Evolutionary conservation across 495 filamentous ascomycete genomes (phyloP).

Genomic region (Clohesyomyces aquaticus): DNA sequence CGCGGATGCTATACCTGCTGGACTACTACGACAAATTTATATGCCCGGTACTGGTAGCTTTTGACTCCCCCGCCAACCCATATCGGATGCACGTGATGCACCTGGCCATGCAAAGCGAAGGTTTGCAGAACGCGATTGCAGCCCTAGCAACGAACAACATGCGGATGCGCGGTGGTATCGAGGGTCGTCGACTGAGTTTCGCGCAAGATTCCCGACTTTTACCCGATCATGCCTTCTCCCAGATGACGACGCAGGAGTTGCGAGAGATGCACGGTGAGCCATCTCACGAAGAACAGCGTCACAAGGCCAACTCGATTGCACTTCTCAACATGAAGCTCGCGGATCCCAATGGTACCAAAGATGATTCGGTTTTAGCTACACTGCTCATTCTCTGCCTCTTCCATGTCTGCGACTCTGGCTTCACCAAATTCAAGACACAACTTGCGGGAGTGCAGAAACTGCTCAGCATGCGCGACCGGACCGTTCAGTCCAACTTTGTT

Average conservation of each 20-base stretch:
- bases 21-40: slow-evolving; percentile 87
- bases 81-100: slow-evolving; percentile 83
- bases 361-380: slow-evolving; percentile 88
- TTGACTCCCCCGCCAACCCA: slow-evolving; percentile 82
- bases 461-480: slow-evolving; percentile 74
- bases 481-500: slow-evolving; percentile 65
- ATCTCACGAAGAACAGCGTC: slow-evolving; percentile 76
- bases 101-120: slow-evolving; percentile 75
- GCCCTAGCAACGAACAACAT: slow-evolving; percentile 87
- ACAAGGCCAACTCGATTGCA: slow-evolving; percentile 79
- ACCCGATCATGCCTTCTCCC: slow-evolving; percentile 36
- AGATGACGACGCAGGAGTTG: slow-evolving; percentile 45
- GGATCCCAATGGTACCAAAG: slow-evolving; percentile 69
- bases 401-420: slow-evolving; percentile 88
- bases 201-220: slow-evolving; percentile 31
- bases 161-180: slow-evolving; percentile 45
- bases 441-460: slow-evolving; percentile 94
- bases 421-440: slow-evolving; percentile 90
- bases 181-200: slow-evolving; percentile 37
- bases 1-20: slow-evolving; percentile 64
- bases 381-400: slow-evolving; percentile 88
- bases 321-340: slow-evolving; percentile 81
- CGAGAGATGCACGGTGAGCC: slow-evolving; percentile 44
- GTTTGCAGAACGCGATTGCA: slow-evolving; percentile 88
- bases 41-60: slow-evolving; percentile 86